Evolutionary conservation across 208 protist genomes (phyloP).

Genomic region (Herpetomonas tarakana): DNA sequence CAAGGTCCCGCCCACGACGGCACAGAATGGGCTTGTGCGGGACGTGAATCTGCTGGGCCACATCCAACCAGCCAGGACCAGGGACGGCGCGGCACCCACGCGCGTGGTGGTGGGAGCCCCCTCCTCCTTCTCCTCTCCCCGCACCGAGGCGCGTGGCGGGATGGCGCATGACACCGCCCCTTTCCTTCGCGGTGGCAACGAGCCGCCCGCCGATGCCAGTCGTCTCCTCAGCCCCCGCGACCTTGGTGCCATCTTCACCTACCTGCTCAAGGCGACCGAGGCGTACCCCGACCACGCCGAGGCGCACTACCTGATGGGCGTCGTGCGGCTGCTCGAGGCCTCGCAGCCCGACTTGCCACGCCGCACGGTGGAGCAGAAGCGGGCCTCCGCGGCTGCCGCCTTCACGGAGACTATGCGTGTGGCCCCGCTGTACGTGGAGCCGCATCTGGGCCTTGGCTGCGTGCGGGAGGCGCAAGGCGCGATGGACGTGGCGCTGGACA

Average conservation of each 20-base stretch:
- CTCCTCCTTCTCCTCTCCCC: background rate
- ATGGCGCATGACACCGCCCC: background rate
- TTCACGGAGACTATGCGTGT: constrained; percentile 49
- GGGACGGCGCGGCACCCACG: background rate
- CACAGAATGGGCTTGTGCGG: constrained; percentile 9
- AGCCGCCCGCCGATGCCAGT: background rate
- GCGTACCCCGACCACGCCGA: constrained; percentile 44
- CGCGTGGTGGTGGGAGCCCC: background rate
- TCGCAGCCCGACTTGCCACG: constrained; percentile 29
- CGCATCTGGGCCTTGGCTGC: constrained; percentile 56
- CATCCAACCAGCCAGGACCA: constrained; percentile 6
- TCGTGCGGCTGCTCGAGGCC: constrained; percentile 44
- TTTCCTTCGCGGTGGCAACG: constrained; percentile 2
- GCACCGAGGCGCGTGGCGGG: background rate
- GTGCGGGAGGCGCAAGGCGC: constrained; percentile 63
- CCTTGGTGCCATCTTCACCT: constrained; percentile 27
- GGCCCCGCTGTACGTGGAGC: constrained; percentile 22
- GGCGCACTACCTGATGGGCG: constrained; percentile 46
- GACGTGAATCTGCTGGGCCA: constrained; percentile 33
- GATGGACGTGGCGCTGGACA: constrained; percentile 45
- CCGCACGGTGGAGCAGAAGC: constrained; percentile 22
- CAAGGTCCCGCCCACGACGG: background rate
- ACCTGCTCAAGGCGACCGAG: constrained; percentile 42
- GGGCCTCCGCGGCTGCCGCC: constrained; percentile 50
- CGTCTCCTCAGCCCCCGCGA: background rate